Percentiles rank a stretch among this genome's conserved stretches.
Evolutionary conservation across 163 green algal genomes (phyloP).

Genomic region (Chlamydomonas reinhardtii): DNA sequence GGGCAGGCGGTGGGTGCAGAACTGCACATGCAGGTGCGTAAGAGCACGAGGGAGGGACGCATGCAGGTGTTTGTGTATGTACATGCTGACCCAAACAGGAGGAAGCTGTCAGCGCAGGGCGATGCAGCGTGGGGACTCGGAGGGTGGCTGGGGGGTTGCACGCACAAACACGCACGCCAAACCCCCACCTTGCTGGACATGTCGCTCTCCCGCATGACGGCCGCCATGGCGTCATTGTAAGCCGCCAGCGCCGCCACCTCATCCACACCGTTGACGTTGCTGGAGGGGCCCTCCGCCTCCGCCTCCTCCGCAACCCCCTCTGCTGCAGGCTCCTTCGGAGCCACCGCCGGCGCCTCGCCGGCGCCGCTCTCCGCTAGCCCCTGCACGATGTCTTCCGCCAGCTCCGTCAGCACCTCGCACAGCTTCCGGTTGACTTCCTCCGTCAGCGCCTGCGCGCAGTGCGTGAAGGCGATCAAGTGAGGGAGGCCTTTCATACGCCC

Average conservation of each 20-base stretch:
- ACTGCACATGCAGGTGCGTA: too few species aligned
- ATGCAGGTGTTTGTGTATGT: too few species aligned
- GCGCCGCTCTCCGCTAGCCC: neutral
- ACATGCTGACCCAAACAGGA: too few species aligned
- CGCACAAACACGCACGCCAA: too few species aligned
- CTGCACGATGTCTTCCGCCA: constrained; percentile 23
- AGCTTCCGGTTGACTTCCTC: constrained; percentile 42
- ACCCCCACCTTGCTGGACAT: constrained; percentile 18
- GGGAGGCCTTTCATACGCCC: too few species aligned
- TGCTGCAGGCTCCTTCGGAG: neutral
- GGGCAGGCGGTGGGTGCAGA: too few species aligned
- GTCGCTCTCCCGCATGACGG: constrained; percentile 36
- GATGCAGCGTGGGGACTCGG: too few species aligned
- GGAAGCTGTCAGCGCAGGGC: too few species aligned
- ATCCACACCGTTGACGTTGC: neutral
- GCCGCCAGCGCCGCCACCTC: constrained; percentile 29
- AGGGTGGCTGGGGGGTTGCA: too few species aligned
- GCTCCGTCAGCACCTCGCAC: constrained; percentile 34
- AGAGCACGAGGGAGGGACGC: too few species aligned
- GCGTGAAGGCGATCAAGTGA: too few species aligned
- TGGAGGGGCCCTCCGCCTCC: too few species aligned
- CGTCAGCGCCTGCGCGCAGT: neutral
- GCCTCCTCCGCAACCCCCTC: neutral
- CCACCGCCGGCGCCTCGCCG: neutral
- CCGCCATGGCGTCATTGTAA: constrained; percentile 35